A percentile compares a stretch with the other conserved stretches of the same genome.
phyloP scores from a whole-genome alignment of 2,329 filamentous ascomycete species.

The Aureobasidium namibiae region DNA sequence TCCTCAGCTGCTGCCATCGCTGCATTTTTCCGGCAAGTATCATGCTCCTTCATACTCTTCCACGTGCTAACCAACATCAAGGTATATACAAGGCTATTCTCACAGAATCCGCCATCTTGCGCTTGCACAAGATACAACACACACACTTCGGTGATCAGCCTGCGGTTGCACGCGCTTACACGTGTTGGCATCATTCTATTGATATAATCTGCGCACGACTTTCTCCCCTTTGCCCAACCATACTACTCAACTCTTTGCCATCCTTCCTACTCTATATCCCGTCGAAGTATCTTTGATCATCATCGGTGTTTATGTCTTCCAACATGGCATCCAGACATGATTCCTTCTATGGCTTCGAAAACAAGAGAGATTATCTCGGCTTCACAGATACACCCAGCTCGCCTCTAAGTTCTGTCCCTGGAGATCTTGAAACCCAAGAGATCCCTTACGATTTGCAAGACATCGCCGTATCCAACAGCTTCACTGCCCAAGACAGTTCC shows the following conservation, averaged over 20 bases:
- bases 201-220: not conserved
- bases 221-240: not conserved
- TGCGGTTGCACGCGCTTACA: not conserved
- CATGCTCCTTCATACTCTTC: not conserved
- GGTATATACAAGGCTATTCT: not conserved
- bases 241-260: not conserved
- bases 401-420: conserved; percentile 7
- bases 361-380: not conserved
- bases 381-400: not conserved
- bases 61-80: not conserved
- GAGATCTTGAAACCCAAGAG: not conserved
- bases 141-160: not conserved
- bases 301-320: not conserved
- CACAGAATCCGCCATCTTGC: not conserved
- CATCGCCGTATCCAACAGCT: not conserved
- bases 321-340: conserved; percentile 2
- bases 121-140: not conserved
- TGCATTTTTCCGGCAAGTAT: not conserved
- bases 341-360: not conserved
- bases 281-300: not conserved
- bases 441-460: not conserved
- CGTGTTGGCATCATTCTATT: not conserved
- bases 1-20: not conserved
- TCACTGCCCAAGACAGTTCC: not conserved
- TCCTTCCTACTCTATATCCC: not conserved